Evolutionary conservation across 768 basidiomycete genomes (phyloP).

Genomic region (Udeniomyces megalosporus): DNA sequence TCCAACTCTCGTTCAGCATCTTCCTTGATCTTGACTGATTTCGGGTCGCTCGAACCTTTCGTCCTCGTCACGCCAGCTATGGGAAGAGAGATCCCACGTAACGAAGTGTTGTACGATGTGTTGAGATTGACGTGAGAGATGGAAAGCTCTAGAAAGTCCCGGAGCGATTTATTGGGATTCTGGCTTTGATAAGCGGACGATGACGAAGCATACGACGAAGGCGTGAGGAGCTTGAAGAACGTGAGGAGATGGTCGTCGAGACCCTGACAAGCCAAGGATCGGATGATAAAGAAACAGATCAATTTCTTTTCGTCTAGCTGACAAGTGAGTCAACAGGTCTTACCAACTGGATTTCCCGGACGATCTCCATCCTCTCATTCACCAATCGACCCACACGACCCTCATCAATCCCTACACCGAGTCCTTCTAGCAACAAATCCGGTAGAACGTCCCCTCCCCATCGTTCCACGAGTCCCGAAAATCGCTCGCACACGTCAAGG

Average conservation of each 20-base stretch:
- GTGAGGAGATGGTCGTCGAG: not conserved
- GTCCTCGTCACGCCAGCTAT: not conserved
- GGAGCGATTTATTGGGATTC: not conserved
- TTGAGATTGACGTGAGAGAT: not conserved
- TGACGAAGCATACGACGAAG: not conserved
- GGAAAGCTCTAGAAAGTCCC: not conserved
- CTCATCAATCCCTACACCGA: not conserved
- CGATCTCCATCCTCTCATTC: slow-evolving; percentile 4
- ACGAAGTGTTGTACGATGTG: not conserved
- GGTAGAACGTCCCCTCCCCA: slow-evolving; percentile 88
- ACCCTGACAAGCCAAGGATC: not conserved
- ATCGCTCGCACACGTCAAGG: slow-evolving; percentile 66
- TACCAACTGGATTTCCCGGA: slow-evolving; percentile 1
- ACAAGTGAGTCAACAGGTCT: not conserved
- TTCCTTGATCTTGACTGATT: not conserved
- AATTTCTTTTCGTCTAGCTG: not conserved
- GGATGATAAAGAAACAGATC: not conserved
- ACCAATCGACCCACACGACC: slow-evolving; percentile 4
- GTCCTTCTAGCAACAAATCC: slow-evolving; percentile 51
- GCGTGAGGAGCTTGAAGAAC: not conserved
- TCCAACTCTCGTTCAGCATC: not conserved
- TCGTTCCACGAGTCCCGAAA: slow-evolving; percentile 72
- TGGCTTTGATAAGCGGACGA: not conserved
- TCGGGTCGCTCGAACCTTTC: not conserved
- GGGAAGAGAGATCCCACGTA: not conserved